Percentiles rank a stretch among this genome's conserved stretches.
These are phyloP conservation scores for Diplotaxis tenuifolia DNA, from an alignment of 345 rosid genomes.

Conservation along the genomic window DNA sequence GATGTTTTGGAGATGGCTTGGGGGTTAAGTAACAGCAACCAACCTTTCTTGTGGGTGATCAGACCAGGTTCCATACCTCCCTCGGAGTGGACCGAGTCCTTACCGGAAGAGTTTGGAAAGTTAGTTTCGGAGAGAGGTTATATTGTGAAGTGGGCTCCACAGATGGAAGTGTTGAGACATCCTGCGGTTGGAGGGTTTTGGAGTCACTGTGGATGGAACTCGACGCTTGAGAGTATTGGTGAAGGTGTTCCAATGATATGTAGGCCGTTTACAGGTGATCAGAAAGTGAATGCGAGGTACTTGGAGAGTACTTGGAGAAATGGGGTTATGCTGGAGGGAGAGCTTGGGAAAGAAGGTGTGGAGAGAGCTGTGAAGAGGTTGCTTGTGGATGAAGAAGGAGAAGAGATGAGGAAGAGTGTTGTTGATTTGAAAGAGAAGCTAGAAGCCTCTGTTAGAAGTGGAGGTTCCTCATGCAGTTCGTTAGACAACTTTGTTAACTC, in stretches of 20 bases:
- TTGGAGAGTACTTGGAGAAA: constrained; percentile 40
- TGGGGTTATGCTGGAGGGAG: constrained; percentile 41
- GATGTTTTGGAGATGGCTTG: constrained; percentile 39
- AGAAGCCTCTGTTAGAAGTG: neutral
- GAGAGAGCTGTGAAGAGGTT: constrained; percentile 34
- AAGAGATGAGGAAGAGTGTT: constrained; percentile 36
- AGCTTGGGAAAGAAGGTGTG: constrained; percentile 34
- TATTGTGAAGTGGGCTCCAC: constrained; percentile 56
- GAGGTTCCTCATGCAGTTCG: constrained; percentile 24
- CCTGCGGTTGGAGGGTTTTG: constrained; percentile 48
- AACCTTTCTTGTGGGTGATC: constrained; percentile 54
- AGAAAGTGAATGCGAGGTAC: constrained; percentile 43
- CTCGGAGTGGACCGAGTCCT: constrained; percentile 32
- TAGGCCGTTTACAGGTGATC: constrained; percentile 42
- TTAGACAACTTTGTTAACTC: constrained; percentile 13
- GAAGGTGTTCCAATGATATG: constrained; percentile 55
- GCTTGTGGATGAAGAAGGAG: constrained; percentile 38
- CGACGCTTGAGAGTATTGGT: constrained; percentile 43
- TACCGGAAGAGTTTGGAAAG: constrained; percentile 31
- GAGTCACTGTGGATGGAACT: constrained; percentile 60
- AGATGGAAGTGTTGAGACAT: constrained; percentile 47
- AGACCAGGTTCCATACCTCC: constrained; percentile 32
- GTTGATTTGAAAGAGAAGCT: constrained; percentile 12
- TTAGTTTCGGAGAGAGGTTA: constrained; percentile 37
- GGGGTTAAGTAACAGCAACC: constrained; percentile 43